Evolutionary conservation across 257 asterid genomes (phyloP).

Genomic region (Agastache rugosa): DNA sequence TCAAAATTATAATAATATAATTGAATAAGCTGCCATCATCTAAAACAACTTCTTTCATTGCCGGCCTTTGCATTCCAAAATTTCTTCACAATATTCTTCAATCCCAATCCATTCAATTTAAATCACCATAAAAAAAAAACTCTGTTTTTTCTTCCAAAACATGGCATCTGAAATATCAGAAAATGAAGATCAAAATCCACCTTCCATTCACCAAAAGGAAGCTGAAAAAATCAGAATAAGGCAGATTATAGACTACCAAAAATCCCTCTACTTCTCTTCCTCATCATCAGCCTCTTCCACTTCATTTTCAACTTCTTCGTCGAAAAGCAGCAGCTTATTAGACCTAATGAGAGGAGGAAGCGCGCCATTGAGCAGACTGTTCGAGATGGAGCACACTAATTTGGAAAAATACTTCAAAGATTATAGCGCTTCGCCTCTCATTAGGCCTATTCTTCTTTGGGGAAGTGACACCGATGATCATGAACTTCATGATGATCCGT

Average conservation of each 20-base stretch:
- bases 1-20: background rate
- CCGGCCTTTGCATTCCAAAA: background rate
- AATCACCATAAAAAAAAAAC: background rate
- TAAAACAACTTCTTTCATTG: background rate
- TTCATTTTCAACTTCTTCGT: slow-evolving; percentile 44
- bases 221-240: slow-evolving; percentile 45
- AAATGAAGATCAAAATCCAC: slow-evolving; percentile 40
- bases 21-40: background rate
- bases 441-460: slow-evolving; percentile 57
- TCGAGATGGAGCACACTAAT: slow-evolving; percentile 78
- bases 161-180: slow-evolving; percentile 23
- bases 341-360: slow-evolving; percentile 73
- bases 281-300: slow-evolving; percentile 38
- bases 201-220: slow-evolving; percentile 41
- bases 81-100: background rate
- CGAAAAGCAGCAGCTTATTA: slow-evolving; percentile 49
- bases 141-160: background rate
- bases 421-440: slow-evolving; percentile 63
- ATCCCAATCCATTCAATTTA: background rate
- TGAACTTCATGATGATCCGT: slow-evolving; percentile 60
- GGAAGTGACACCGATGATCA: slow-evolving; percentile 51
- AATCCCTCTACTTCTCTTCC: slow-evolving; percentile 51
- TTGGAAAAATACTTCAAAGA: slow-evolving; percentile 58
- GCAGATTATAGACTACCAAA: slow-evolving; percentile 60
- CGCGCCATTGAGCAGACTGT: slow-evolving; percentile 66